A percentile compares a stretch with the other conserved stretches of the same genome.
phyloP scores from a whole-genome alignment of 78 protist genomes.

The Trichosphaerium sp. region DNA sequence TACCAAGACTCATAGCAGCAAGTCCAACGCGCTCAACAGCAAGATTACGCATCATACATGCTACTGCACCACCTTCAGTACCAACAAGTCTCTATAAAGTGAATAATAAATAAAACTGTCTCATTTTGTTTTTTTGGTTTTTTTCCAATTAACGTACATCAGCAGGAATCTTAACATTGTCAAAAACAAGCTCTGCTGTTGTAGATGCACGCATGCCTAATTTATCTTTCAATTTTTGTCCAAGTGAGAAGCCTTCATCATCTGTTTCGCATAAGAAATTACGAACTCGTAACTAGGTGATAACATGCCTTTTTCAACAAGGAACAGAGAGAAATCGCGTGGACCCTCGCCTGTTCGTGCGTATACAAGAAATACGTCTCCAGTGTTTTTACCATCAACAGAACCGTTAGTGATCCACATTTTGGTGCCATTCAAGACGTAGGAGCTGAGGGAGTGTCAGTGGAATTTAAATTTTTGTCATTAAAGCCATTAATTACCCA shows the following conservation, averaged over 20 bases:
- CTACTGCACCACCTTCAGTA: not conserved
- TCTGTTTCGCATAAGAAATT: not conserved
- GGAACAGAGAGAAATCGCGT: conserved; percentile 28
- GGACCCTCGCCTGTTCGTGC: conserved; percentile 9
- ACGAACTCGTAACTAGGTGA: conserved; percentile 7
- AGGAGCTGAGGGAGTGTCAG: too few species aligned
- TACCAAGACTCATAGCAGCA: conserved; percentile 17
- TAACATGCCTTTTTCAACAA: conserved; percentile 21
- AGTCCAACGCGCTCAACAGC: conserved; percentile 15
- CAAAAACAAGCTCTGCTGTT: conserved; percentile 43
- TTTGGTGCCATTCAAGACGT: conserved; percentile 27
- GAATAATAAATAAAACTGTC: too few species aligned
- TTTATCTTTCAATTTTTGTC: conserved; percentile 19
- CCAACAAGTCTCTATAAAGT: conserved; percentile 19
- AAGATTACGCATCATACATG: conserved; percentile 32
- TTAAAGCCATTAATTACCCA: too few species aligned
- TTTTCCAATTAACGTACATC: too few species aligned
- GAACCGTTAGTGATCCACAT: conserved; percentile 50
- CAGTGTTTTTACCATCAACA: not conserved
- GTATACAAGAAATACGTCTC: conserved; percentile 14
- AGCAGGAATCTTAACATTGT: not conserved
- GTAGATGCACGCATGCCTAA: conserved; percentile 50
- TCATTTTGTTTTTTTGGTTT: too few species aligned
- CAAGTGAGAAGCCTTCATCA: not conserved
- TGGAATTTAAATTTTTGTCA: too few species aligned